phyloP scores from a whole-genome alignment of 2,329 filamentous ascomycete species.

The Cytospora leucostoma region DNA sequence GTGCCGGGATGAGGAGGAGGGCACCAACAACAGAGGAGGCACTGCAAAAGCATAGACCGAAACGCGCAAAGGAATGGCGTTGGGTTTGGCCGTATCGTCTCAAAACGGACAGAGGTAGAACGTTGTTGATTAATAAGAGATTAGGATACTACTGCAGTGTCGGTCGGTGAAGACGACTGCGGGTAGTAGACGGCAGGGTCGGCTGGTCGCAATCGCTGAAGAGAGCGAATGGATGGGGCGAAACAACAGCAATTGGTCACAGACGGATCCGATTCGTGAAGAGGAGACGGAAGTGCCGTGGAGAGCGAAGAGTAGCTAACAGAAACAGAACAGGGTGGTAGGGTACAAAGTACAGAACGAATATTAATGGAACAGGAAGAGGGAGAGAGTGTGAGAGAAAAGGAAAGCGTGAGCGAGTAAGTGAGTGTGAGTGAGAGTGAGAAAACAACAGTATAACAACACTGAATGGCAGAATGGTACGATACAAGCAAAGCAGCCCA shows the following conservation, averaged over 20 bases:
- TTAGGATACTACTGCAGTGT: constrained; percentile 19
- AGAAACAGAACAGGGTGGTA: constrained; percentile 19
- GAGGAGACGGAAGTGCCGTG: constrained; percentile 1
- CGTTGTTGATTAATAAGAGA: constrained; percentile 17
- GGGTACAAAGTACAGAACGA: constrained; percentile 8
- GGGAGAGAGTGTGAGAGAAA: not conserved
- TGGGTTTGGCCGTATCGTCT: constrained; percentile 9
- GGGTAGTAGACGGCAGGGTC: constrained; percentile 5
- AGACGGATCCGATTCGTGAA: constrained; percentile 11
- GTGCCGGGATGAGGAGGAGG: not conserved
- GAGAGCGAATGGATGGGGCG: constrained; percentile 14
- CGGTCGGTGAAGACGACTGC: constrained; percentile 28
- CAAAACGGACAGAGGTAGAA: constrained; percentile 1
- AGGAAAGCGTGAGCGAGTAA: not conserved
- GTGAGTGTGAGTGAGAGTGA: constrained; percentile 8
- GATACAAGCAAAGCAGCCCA: constrained; percentile 6
- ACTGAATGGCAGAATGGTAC: not conserved
- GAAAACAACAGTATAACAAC: constrained; percentile 9
- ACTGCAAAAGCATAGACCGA: no score
- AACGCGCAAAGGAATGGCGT: not conserved
- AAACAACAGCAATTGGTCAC: constrained; percentile 7
- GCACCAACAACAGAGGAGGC: not conserved
- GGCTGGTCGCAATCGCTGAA: constrained; percentile 10
- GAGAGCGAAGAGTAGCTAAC: constrained; percentile 4
- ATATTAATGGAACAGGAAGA: not conserved